phyloP scores from a whole-genome alignment of 2,329 filamentous ascomycete genomes.

The Sarocladium strictum region DNA sequence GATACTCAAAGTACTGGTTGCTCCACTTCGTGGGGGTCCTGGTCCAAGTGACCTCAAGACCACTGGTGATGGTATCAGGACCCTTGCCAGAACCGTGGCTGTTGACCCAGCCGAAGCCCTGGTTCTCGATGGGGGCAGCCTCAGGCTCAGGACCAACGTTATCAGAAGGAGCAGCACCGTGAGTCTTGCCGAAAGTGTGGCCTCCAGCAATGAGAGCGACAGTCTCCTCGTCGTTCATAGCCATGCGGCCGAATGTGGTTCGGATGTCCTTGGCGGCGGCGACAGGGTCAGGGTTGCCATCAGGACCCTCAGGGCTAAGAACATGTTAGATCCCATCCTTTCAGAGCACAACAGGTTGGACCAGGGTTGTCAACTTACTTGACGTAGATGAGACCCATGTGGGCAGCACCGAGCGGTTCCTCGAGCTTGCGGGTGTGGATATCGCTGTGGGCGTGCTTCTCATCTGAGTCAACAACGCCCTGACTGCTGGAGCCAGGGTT shows the following conservation, averaged over 20 bases:
- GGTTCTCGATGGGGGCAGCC: constrained; percentile 55
- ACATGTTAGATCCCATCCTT: neutral
- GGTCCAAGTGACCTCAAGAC: constrained; percentile 76
- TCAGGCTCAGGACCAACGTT: constrained; percentile 65
- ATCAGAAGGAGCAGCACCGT: constrained; percentile 60
- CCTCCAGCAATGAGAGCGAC: constrained; percentile 74
- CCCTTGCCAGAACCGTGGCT: constrained; percentile 59
- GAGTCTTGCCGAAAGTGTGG: constrained; percentile 76
- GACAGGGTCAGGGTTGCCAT: constrained; percentile 63
- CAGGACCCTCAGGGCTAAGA: constrained; percentile 60
- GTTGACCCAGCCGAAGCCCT: constrained; percentile 71
- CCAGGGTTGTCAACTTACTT: constrained; percentile 33
- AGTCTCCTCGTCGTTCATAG: constrained; percentile 78
- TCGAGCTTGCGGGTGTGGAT: constrained; percentile 60
- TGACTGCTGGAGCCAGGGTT: constrained; percentile 33
- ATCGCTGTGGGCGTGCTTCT: constrained; percentile 36
- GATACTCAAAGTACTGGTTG: constrained; percentile 67
- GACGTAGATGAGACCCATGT: constrained; percentile 75
- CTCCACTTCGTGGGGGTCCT: constrained; percentile 71
- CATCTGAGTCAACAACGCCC: constrained; percentile 26
- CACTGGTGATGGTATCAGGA: constrained; percentile 67
- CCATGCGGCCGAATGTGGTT: constrained; percentile 71
- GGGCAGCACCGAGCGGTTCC: constrained; percentile 57
- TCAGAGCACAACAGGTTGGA: too few species aligned
- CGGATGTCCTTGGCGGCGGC: constrained; percentile 68